These are phyloP conservation scores for Phaffomyces antillensis DNA, from an alignment of 805 yeast genomes.

Conservation along the genomic window DNA sequence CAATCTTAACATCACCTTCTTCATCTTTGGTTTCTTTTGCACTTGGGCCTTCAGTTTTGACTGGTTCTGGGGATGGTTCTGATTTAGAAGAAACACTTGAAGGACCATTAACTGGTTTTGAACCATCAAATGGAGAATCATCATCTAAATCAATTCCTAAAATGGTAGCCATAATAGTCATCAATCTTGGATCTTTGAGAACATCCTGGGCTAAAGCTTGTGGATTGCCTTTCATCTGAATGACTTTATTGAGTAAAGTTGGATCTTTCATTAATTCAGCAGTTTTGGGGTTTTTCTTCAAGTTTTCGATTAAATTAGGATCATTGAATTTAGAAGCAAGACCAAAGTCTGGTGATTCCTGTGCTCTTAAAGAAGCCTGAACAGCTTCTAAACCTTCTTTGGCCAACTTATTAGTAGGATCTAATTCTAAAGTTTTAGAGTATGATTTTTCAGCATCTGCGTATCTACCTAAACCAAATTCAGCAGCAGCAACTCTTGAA, in stretches of 20 bases:
- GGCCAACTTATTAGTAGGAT: conserved; percentile 79
- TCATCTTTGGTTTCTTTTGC: conserved; percentile 27
- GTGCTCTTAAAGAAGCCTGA: conserved; percentile 45
- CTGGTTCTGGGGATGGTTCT: conserved; percentile 16
- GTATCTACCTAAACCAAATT: conserved; percentile 74
- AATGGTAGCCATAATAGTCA: conserved; percentile 80
- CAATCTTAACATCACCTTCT: conserved; percentile 27
- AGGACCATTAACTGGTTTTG: conserved; percentile 3
- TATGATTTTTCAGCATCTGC: conserved; percentile 70
- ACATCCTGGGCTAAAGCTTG: conserved; percentile 62
- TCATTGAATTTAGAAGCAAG: conserved; percentile 72
- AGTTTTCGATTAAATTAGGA: conserved; percentile 68
- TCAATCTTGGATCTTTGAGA: conserved; percentile 74
- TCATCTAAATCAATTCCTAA: conserved; percentile 71
- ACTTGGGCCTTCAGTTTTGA: conserved; percentile 18
- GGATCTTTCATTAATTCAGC: conserved; percentile 86
- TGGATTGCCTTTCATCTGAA: conserved; percentile 62
- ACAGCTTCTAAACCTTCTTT: conserved; percentile 72
- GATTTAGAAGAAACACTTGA: conserved; percentile 18
- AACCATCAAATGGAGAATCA: conserved; percentile 16
- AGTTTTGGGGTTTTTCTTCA: conserved; percentile 80
- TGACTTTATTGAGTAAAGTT: conserved; percentile 61
- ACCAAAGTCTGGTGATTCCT: conserved; percentile 62
- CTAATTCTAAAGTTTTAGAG: conserved; percentile 73
- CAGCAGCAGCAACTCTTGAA: conserved; percentile 90